These are phyloP conservation scores for Penicillium nucicola DNA, from an alignment of 495 filamentous ascomycete genomes.

Conservation along the genomic window DNA sequence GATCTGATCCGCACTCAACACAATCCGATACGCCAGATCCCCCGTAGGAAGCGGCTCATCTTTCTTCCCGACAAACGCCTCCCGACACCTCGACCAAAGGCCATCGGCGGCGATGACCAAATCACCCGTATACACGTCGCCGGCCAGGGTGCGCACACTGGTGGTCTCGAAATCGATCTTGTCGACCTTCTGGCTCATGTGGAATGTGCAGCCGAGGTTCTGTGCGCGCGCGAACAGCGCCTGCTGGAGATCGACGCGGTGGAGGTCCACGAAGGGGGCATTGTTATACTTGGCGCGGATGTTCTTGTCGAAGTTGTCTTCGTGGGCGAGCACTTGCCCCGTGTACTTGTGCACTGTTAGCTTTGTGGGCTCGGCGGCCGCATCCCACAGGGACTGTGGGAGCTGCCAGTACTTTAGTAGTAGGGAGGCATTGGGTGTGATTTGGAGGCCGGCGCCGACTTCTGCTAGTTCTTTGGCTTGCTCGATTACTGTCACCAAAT, in stretches of 20 bases:
- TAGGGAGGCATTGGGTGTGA: slow-evolving; percentile 55
- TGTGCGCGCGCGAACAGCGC: slow-evolving; percentile 49
- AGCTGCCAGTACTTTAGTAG: slow-evolving; percentile 55
- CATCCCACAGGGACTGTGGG: slow-evolving; percentile 36
- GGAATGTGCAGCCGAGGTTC: slow-evolving; percentile 51
- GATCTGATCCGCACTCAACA: slow-evolving; percentile 48
- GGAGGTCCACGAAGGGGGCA: slow-evolving; percentile 55
- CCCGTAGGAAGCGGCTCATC: slow-evolving; percentile 55
- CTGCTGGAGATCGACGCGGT: slow-evolving; percentile 57
- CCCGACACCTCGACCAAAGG: slow-evolving; percentile 49
- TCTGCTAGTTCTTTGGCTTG: slow-evolving; percentile 58
- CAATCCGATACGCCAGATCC: slow-evolving; percentile 67
- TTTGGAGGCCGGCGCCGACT: slow-evolving; percentile 50
- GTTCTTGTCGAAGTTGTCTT: slow-evolving; percentile 41
- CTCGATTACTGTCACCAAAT: slow-evolving; percentile 61
- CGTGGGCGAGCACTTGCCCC: slow-evolving; percentile 50
- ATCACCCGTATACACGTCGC: slow-evolving; percentile 40
- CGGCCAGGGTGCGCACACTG: slow-evolving; percentile 23
- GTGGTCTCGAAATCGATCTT: slow-evolving; percentile 34
- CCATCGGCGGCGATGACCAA: slow-evolving; percentile 60
- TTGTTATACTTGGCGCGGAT: slow-evolving; percentile 43
- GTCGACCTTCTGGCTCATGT: slow-evolving; percentile 43
- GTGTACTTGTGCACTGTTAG: slow-evolving; percentile 59
- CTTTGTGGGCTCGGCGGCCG: slow-evolving; percentile 49
- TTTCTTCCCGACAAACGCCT: slow-evolving; percentile 43